Conservation (phyloP, 768 basidiomycete genomes). For the Cyathus striatus region DNA sequence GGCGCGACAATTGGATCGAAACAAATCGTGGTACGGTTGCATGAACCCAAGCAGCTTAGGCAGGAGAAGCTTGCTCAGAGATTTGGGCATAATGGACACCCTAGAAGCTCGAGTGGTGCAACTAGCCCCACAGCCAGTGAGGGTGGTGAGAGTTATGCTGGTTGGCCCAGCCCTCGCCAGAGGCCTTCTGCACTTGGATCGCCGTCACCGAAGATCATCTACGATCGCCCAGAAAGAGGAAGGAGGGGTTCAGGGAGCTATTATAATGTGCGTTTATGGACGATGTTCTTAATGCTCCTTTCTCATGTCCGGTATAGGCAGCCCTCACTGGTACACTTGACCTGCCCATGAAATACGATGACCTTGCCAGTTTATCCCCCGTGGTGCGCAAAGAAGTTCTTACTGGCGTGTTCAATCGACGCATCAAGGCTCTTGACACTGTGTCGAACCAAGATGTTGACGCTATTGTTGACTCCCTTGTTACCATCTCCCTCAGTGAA, state of each 20-base stretch:
- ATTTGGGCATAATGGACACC: conserved; percentile 79
- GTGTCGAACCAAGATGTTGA: conserved; percentile 57
- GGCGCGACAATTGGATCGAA: conserved; percentile 66
- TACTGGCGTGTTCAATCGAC: conserved; percentile 75
- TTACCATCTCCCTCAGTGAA: conserved; percentile 66
- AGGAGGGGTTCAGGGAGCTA: conserved; percentile 84
- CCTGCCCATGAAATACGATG: conserved; percentile 84
- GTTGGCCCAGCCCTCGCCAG: conserved; percentile 71
- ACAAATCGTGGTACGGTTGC: conserved; percentile 79
- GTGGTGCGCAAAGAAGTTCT: conserved; percentile 86
- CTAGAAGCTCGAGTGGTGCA: conserved; percentile 75
- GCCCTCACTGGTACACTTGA: conserved; percentile 77
- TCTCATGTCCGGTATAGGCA: conserved; percentile 40
- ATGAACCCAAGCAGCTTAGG: conserved; percentile 88
- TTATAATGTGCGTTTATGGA: conserved; percentile 54
- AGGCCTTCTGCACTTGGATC: conserved; percentile 49
- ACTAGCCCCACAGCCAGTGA: conserved; percentile 84
- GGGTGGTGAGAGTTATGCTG: conserved; percentile 68
- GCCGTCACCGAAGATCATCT: conserved; percentile 43
- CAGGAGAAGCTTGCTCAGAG: conserved; percentile 84
- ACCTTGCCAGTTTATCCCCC: conserved; percentile 74
- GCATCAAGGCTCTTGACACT: conserved; percentile 53
- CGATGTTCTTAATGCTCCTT: too few relatives aligned
- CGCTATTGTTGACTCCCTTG: conserved; percentile 65
- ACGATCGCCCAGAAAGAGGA: conserved; percentile 54